Base-by-base conservation (phyloP, 2,329 filamentous ascomycete species). In the Bipolaris gigantea region DNA sequence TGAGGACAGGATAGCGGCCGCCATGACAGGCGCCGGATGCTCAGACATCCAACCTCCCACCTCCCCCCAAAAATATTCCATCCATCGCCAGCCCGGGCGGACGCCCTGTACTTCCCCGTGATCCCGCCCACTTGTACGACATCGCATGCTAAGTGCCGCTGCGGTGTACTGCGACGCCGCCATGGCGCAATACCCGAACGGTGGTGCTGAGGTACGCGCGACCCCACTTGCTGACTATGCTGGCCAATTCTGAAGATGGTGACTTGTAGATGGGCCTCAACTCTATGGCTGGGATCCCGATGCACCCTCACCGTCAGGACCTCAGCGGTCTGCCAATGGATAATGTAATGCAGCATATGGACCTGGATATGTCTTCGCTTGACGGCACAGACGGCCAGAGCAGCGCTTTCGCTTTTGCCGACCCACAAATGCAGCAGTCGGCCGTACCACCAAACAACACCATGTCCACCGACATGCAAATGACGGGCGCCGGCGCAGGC, bases 401-500 rank as follows among this genome's bases (percentile, higher is more conserved):
- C 40, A 52, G 52, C 11, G 53, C 49, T 43, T 71, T 63, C 59
- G 42, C 63, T 53, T 67, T 61, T 56, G 57, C 60, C 56, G 61
- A 62, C 55, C 55, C 65, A 59, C 57, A 65, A 57, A 62, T 71
- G 56, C 66, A 65, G 57, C 59, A 65, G 56, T 57, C 60, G 48
- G 53, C 64, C 46, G 55, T 62, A 27, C 59, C 59, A 47, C 64
- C 71, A 58, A 56, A 55, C 61, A 61, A 59, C 59, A 64, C 59
- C 48, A 54, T 63, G 35, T 62, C 58, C 38, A 36, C 15, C 55
- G 69, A 74, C 45, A 64, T 59, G 35, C 63, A 63, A 45, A 71
- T 76, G 69, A 73, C 74, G 11, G 80, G 76, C 39, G 78, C 77
- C 4, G 81, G 81, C 49, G 81, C 81, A 41, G 81, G 81, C 21